Evolutionary conservation across 2,329 filamentous ascomycete species (phyloP).

Genomic region (Talaromyces funiculosus): DNA sequence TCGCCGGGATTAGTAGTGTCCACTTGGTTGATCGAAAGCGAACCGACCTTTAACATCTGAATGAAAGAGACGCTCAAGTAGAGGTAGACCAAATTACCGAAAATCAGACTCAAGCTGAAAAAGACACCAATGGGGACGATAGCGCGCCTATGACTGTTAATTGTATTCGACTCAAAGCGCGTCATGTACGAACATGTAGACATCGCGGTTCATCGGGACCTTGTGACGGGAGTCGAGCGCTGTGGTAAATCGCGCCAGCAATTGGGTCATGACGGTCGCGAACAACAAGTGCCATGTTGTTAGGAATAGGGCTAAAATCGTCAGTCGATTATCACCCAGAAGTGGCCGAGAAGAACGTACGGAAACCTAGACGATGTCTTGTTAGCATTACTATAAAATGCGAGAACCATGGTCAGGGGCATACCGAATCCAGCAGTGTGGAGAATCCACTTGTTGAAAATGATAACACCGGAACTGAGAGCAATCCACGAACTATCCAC

Average conservation of each 20-base stretch:
- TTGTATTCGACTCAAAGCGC: not conserved
- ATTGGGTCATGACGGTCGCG: constrained; percentile 87
- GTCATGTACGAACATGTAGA: constrained; percentile 57
- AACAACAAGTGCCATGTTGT: constrained; percentile 95
- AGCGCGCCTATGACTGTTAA: constrained; percentile 51
- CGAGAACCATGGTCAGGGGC: constrained; percentile 24
- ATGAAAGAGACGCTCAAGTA: constrained; percentile 96
- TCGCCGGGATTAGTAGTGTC: not conserved
- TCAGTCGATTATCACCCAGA: not conserved
- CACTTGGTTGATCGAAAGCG: constrained; percentile 64
- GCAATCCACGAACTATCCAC: constrained; percentile 74
- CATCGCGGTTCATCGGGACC: constrained; percentile 91
- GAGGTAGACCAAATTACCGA: constrained; percentile 90
- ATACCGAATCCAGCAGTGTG: constrained; percentile 77
- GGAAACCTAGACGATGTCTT: not conserved
- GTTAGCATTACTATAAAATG: constrained; percentile 17
- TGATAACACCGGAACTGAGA: constrained; percentile 86
- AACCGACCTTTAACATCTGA: constrained; percentile 56
- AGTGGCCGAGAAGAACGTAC: not conserved
- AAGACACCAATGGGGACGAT: constrained; percentile 93
- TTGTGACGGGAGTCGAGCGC: constrained; percentile 90
- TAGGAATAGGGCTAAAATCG: constrained; percentile 53
- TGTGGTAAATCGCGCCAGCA: constrained; percentile 82
- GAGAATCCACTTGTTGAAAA: constrained; percentile 99
- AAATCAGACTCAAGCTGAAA: constrained; percentile 94